Evolutionary conservation across 805 yeast species (phyloP).

Genomic region (Suhomyces sp.): DNA sequence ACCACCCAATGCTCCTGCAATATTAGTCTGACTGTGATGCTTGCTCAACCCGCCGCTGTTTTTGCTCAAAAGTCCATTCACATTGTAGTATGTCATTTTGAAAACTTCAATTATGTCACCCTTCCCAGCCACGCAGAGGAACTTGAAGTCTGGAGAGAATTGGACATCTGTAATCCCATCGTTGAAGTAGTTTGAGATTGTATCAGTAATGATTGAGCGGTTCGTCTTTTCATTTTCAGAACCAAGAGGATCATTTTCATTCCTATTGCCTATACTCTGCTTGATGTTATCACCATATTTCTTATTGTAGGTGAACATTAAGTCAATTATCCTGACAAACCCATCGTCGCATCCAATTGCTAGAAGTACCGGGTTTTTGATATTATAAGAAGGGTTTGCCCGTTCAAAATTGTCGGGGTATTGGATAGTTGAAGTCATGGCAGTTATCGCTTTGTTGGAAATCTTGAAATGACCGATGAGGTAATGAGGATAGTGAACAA

Average conservation of each 20-base stretch:
- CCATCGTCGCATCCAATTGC: constrained; percentile 69
- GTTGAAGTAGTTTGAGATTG: constrained; percentile 60
- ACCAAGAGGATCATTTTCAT: no score
- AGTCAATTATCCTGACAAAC: constrained; percentile 54
- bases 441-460: constrained; percentile 58
- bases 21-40: constrained; percentile 10
- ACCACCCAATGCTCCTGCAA: constrained; percentile 14
- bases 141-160: constrained; percentile 50
- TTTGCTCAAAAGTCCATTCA: constrained; percentile 31
- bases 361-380: constrained; percentile 43
- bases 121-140: constrained; percentile 49
- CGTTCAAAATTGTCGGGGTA: constrained; percentile 5
- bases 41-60: constrained; percentile 6
- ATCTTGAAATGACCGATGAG: constrained; percentile 59
- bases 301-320: constrained; percentile 31
- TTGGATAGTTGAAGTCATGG: constrained; percentile 34
- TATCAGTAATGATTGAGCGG: constrained; percentile 43
- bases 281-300: constrained; percentile 28
- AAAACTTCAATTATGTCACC: constrained; percentile 51
- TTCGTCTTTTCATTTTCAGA: constrained; percentile 15
- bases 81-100: constrained; percentile 41
- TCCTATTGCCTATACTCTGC: no score
- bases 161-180: constrained; percentile 57
- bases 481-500: constrained; percentile 8
- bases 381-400: neutral